These are phyloP conservation scores for Chenopodium formosanum DNA, from an alignment of 148 eudicot species.

Conservation along the genomic window DNA sequence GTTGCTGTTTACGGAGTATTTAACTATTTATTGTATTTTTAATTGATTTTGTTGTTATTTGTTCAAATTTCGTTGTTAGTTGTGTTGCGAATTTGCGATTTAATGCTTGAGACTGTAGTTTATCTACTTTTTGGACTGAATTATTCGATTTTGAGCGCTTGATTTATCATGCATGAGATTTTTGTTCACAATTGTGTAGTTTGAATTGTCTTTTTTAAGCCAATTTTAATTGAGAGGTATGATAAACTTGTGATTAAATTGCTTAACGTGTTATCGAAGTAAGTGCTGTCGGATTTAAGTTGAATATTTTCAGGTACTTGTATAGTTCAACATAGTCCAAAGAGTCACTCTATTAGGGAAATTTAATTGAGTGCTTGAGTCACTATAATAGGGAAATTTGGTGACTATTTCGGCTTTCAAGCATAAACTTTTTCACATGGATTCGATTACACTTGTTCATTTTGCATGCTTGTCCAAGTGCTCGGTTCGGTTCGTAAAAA, in stretches of 20 bases:
- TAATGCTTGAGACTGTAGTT: not conserved
- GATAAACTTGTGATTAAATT: not conserved
- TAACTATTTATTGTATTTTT: not conserved
- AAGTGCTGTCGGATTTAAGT: not conserved
- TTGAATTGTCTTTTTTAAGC: not conserved
- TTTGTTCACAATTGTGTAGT: not conserved
- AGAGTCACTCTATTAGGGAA: no score
- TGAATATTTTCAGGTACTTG: not conserved
- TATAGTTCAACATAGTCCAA: not conserved
- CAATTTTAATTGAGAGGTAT: not conserved
- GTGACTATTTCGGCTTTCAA: not conserved
- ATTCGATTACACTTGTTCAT: not conserved
- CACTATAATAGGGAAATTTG: not conserved
- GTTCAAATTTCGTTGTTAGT: not conserved
- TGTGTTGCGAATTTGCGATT: constrained; percentile 10
- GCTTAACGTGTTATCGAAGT: not conserved
- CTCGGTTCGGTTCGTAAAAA: not conserved
- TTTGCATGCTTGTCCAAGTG: not conserved
- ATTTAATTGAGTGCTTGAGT: not conserved
- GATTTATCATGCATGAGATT: constrained; percentile 22
- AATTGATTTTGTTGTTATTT: not conserved
- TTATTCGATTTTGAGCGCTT: not conserved
- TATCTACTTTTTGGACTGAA: not conserved
- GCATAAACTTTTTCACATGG: not conserved
- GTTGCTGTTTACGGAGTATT: not conserved